phyloP scores from a whole-genome alignment of 176 grass and related monocot species.

The Triticum aestivum region DNA sequence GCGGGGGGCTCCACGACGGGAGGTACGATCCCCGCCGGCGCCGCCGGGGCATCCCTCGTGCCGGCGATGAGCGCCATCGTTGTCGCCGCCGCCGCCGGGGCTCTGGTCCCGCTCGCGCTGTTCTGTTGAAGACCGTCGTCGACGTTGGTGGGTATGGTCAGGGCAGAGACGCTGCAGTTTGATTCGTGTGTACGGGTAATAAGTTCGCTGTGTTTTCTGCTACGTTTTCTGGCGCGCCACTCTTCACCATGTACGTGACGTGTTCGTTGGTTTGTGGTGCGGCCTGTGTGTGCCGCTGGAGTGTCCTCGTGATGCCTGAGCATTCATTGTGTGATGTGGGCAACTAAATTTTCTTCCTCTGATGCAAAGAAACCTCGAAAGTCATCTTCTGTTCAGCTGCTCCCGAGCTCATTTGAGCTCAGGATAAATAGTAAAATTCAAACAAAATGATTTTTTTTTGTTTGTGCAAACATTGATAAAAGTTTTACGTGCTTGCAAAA shows the following conservation, averaged over 20 bases:
- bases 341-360: neutral
- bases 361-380: neutral
- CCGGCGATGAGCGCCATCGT: neutral
- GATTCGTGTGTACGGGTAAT: neutral
- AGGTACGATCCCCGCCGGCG: neutral
- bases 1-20: neutral
- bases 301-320: neutral
- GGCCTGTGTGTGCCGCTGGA: neutral
- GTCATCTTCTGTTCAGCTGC: too few relatives aligned
- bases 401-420: too few relatives aligned
- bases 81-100: neutral
- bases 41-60: neutral
- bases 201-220: neutral
- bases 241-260: too few relatives aligned
- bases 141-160: neutral
- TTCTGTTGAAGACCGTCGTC: neutral
- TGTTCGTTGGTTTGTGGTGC: neutral
- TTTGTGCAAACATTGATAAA: too few relatives aligned
- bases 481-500: too few relatives aligned
- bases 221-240: neutral
- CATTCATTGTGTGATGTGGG: neutral
- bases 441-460: too few relatives aligned
- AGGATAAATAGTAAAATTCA: too few relatives aligned
- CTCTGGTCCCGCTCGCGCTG: constrained; percentile 28
- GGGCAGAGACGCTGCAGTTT: constrained; percentile 28